Conservation (phyloP, 2,329 filamentous ascomycete species). For the Laburnicola sp. region DNA sequence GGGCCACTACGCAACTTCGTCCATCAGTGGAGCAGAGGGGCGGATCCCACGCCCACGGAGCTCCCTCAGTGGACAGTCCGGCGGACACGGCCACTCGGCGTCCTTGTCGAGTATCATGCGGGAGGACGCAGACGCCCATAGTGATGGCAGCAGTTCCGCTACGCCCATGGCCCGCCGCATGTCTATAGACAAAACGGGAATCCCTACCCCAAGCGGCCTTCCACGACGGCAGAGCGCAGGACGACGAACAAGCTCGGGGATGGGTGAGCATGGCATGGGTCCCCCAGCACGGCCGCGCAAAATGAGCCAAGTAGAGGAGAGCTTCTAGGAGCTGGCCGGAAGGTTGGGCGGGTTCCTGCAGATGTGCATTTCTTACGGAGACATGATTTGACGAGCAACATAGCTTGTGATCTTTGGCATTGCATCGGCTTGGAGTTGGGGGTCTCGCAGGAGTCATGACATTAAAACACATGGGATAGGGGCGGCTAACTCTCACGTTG, state of each 20-base stretch:
- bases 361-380: conserved; percentile 22
- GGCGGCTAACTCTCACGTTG: conserved; percentile 3
- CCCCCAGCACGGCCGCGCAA: conserved; percentile 54
- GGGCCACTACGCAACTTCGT: conserved; percentile 56
- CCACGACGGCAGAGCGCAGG: conserved; percentile 58
- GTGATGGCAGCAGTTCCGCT: conserved; percentile 40
- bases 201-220: conserved; percentile 54
- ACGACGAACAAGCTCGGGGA: conserved; percentile 43
- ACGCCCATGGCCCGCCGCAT: conserved; percentile 52
- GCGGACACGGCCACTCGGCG: conserved; percentile 37
- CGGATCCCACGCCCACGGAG: conserved; percentile 63
- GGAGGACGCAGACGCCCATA: conserved; percentile 54
- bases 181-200: conserved; percentile 51
- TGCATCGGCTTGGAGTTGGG: conserved; percentile 21
- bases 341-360: conserved; percentile 18
- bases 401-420: conserved; percentile 24
- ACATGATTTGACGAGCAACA: conserved; percentile 27
- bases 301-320: conserved; percentile 57
- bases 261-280: conserved; percentile 50
- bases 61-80: conserved; percentile 65
- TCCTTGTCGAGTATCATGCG: conserved; percentile 37
- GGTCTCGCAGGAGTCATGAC: conserved; percentile 2
- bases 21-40: conserved; percentile 51
- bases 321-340: conserved; percentile 49
- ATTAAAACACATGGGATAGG: conserved; percentile 13